Conservation (phyloP, 2,329 filamentous ascomycete species). For the Fusarium hostae region DNA sequence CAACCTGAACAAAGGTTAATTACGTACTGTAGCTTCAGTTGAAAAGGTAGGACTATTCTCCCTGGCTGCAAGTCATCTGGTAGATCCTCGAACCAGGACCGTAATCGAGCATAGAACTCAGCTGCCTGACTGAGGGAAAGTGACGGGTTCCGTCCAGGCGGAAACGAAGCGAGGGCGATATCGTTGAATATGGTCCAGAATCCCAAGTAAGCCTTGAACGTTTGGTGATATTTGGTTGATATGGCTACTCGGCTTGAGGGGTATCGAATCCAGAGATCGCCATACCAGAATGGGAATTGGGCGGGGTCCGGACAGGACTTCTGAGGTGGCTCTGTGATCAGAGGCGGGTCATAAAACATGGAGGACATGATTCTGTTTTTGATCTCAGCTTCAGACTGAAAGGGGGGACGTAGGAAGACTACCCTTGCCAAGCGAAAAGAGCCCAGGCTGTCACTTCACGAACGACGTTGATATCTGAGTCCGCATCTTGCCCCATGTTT, state of each 20-base stretch:
- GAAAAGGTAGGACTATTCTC: background rate
- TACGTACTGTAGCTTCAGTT: background rate
- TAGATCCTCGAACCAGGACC: background rate
- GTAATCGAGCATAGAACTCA: background rate
- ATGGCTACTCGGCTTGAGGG: background rate
- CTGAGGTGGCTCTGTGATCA: background rate
- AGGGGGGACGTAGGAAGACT: background rate
- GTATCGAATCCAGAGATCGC: background rate
- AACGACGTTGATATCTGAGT: background rate
- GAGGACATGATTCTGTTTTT: background rate
- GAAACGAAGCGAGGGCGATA: background rate
- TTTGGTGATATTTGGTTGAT: background rate
- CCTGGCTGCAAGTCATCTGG: background rate
- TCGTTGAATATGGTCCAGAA: background rate
- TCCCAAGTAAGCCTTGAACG: background rate
- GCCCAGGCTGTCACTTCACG: background rate
- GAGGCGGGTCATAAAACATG: background rate
- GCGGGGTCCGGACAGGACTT: background rate
- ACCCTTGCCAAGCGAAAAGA: background rate
- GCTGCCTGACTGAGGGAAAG: background rate
- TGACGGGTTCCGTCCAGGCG: background rate
- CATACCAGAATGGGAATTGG: background rate
- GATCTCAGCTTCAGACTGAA: background rate
- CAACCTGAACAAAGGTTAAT: background rate
- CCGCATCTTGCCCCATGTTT: background rate